Evolutionary conservation across 495 filamentous ascomycete species (phyloP).

Genomic region (Coniosporium apollinis): DNA sequence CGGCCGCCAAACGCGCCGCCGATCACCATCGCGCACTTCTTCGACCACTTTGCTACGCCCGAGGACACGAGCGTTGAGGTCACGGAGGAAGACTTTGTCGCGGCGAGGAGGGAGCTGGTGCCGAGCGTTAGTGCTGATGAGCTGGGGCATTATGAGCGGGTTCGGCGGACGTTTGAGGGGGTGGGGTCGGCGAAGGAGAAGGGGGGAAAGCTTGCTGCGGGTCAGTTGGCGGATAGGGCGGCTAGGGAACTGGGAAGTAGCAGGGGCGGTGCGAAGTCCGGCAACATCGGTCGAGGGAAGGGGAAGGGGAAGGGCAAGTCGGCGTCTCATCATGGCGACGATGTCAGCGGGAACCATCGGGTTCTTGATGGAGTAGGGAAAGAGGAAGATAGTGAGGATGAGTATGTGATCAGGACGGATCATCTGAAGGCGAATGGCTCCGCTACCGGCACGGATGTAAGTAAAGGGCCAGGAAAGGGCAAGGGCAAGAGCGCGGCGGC

Average conservation of each 20-base stretch:
- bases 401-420: conserved; percentile 29
- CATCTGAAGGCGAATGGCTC: conserved; percentile 19
- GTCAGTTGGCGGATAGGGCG: neutral
- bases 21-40: conserved; percentile 79
- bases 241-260: neutral
- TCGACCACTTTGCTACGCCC: conserved; percentile 71
- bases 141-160: conserved; percentile 75
- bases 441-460: conserved; percentile 11
- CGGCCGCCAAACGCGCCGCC: neutral
- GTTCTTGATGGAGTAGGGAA: conserved; percentile 24
- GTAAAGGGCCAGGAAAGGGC: conserved; percentile 21
- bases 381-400: conserved; percentile 26
- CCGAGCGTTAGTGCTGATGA: conserved; percentile 87
- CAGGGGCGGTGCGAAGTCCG: neutral
- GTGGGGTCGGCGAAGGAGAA: conserved; percentile 14
- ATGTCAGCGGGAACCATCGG: conserved; percentile 3
- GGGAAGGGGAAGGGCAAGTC: conserved; percentile 8
- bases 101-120: conserved; percentile 70
- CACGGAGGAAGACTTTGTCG: conserved; percentile 68
- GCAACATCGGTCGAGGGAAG: conserved; percentile 4
- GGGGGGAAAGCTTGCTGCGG: conserved; percentile 8
- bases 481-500: conserved; percentile 30
- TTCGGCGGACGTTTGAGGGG: conserved; percentile 64
- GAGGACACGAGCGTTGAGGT: conserved; percentile 79
- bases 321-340: conserved; percentile 1